These are phyloP conservation scores for Paracoccidioides lutzii DNA, from an alignment of 2,329 filamentous ascomycete species.

Conservation along the genomic window DNA sequence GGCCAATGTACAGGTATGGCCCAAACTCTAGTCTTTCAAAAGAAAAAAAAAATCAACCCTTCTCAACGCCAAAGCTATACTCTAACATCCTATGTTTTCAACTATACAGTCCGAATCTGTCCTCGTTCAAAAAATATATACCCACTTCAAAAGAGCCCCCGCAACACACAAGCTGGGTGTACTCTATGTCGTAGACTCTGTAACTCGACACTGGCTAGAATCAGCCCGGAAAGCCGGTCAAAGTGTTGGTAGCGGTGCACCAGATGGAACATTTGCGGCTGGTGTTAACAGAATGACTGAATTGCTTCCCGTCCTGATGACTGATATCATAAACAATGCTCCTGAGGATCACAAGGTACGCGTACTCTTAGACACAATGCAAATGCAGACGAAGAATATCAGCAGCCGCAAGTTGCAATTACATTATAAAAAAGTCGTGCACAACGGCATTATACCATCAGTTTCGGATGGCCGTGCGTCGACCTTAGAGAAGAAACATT, in stretches of 20 bases:
- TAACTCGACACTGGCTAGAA: slow-evolving; percentile 97
- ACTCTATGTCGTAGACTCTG: slow-evolving; percentile 99
- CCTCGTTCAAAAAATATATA: slow-evolving; percentile 91
- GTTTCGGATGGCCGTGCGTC: background rate
- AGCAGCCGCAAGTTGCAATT: background rate
- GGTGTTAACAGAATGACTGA: slow-evolving; percentile 95
- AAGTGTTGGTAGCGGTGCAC: slow-evolving; percentile 63
- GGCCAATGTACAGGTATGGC: slow-evolving; percentile 74
- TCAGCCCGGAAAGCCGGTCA: slow-evolving; percentile 80
- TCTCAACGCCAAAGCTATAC: no score
- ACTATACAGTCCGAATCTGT: slow-evolving; percentile 69
- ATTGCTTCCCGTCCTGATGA: slow-evolving; percentile 84
- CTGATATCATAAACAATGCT: slow-evolving; percentile 78
- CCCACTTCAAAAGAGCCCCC: slow-evolving; percentile 90
- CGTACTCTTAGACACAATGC: slow-evolving; percentile 21
- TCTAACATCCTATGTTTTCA: slow-evolving; percentile 18
- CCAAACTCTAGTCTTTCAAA: background rate
- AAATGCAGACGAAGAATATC: background rate
- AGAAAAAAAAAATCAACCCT: background rate
- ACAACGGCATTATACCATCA: background rate
- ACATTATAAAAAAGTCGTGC: background rate
- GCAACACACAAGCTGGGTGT: slow-evolving; percentile 96
- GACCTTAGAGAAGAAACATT: background rate
- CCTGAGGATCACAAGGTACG: slow-evolving; percentile 96
- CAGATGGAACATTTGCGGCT: slow-evolving; percentile 85